Conservation (phyloP, 495 filamentous ascomycete genomes). For the Venustampulla echinocandica region DNA sequence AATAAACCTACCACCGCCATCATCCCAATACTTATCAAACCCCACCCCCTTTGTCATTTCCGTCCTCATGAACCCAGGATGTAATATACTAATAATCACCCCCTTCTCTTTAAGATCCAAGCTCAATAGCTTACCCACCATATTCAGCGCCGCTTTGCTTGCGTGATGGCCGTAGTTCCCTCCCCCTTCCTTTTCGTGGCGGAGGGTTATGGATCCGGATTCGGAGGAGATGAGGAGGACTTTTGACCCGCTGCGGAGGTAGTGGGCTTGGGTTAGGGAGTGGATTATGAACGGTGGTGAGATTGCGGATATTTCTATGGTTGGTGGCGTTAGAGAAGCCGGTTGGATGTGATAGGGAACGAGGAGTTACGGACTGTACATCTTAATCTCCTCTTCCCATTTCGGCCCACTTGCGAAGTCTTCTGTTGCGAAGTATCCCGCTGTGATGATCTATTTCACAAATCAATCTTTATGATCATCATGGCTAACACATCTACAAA, state of each 20-base stretch:
- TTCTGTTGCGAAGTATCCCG: slow-evolving; percentile 61
- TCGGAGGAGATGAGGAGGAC: slow-evolving; percentile 60
- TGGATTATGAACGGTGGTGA: slow-evolving; percentile 60
- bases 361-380: slow-evolving; percentile 41
- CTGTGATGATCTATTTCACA: slow-evolving; percentile 45
- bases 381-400: slow-evolving; percentile 55
- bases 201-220: slow-evolving; percentile 57
- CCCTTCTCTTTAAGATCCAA: slow-evolving; percentile 56
- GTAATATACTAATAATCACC: slow-evolving; percentile 56
- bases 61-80: slow-evolving; percentile 70
- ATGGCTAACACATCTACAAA: not conserved
- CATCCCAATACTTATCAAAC: slow-evolving; percentile 64
- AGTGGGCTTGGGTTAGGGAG: slow-evolving; percentile 43
- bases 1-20: slow-evolving; percentile 49
- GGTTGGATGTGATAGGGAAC: not conserved
- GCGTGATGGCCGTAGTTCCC: slow-evolving; percentile 69
- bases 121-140: slow-evolving; percentile 63
- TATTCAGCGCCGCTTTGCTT: slow-evolving; percentile 63
- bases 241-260: slow-evolving; percentile 44
- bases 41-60: slow-evolving; percentile 64
- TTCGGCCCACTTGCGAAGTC: slow-evolving; percentile 50
- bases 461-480: not conserved
- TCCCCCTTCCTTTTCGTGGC: slow-evolving; percentile 58
- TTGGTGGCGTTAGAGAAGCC: not conserved
- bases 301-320: slow-evolving; percentile 46